Conservation (phyloP, 106 monocot genomes). For the Hemerocallis citrina region DNA sequence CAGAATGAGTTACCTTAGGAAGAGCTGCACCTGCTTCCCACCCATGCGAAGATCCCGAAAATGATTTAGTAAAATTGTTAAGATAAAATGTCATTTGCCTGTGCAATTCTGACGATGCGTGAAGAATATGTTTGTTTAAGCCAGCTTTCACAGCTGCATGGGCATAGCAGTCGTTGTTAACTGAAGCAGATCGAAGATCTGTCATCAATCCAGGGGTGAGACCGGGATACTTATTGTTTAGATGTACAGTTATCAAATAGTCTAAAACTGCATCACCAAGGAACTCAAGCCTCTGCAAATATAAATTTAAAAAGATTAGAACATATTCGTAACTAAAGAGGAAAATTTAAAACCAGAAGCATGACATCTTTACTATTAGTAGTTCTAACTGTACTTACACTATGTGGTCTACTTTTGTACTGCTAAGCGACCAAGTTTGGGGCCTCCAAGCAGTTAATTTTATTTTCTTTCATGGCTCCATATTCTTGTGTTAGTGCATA, state of each 20-base stretch:
- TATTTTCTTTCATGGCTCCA: too few relatives aligned
- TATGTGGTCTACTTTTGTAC: too few relatives aligned
- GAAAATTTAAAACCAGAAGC: neutral
- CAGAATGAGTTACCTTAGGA: constrained; percentile 42
- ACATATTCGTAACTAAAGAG: neutral
- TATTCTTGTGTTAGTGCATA: too few relatives aligned
- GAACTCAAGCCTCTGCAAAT: constrained; percentile 54
- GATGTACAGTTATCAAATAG: constrained; percentile 37
- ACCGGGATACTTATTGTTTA: constrained; percentile 35
- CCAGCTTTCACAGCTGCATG: constrained; percentile 62
- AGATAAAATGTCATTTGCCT: constrained; percentile 41
- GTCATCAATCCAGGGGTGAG: constrained; percentile 48
- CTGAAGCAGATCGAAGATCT: constrained; percentile 53
- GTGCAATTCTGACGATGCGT: constrained; percentile 49
- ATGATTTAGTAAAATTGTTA: constrained; percentile 20
- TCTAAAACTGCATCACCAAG: constrained; percentile 68
- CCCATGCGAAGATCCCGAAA: constrained; percentile 57
- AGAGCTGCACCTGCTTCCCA: constrained; percentile 63
- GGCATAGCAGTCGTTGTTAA: constrained; percentile 69
- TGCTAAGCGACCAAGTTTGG: too few relatives aligned
- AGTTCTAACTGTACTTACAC: too few relatives aligned
- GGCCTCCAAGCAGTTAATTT: too few relatives aligned
- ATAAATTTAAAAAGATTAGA: neutral
- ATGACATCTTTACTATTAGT: too few relatives aligned
- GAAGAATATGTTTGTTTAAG: constrained; percentile 57